Conservation (phyloP, 805 yeast species). For the Cyberlindnera maritima region DNA sequence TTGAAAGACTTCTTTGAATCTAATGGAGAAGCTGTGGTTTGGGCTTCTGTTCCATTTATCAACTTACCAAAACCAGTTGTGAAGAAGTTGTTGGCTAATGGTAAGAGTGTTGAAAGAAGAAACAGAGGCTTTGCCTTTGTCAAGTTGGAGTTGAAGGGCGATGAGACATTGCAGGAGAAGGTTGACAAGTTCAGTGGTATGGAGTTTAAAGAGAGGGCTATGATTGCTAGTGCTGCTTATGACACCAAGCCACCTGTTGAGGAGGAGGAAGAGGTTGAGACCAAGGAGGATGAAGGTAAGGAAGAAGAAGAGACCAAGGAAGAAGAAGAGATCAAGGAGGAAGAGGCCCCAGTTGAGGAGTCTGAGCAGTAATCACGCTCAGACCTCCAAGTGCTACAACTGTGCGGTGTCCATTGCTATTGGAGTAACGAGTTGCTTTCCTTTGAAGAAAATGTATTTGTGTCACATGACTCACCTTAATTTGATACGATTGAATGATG, state of each 20-base stretch:
- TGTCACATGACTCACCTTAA: too few species aligned
- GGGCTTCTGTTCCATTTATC: slow-evolving; percentile 59
- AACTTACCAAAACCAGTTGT: slow-evolving; percentile 42
- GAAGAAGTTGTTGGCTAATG: slow-evolving; percentile 42
- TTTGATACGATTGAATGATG: too few species aligned
- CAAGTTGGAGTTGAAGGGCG: slow-evolving; percentile 36
- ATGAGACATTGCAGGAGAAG: slow-evolving; percentile 57
- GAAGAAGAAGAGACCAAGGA: background rate
- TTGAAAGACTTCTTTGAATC: slow-evolving; percentile 47
- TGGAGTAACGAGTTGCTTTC: too few species aligned
- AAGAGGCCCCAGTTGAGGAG: background rate
- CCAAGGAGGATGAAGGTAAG: background rate
- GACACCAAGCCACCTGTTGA: slow-evolving; percentile 41
- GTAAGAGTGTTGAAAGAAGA: slow-evolving; percentile 44
- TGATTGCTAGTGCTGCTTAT: slow-evolving; percentile 72
- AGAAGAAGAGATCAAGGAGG: background rate
- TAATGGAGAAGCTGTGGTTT: slow-evolving; percentile 45
- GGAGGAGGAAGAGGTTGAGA: slow-evolving; percentile 18
- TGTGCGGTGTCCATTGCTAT: too few species aligned
- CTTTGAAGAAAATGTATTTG: too few species aligned
- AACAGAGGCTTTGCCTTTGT: slow-evolving; percentile 65
- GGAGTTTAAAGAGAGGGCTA: slow-evolving; percentile 59
- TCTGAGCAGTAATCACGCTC: too few species aligned
- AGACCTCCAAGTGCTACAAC: background rate
- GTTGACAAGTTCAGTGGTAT: slow-evolving; percentile 66